Evolutionary conservation across 495 filamentous ascomycete genomes (phyloP), one percentile per base, ranked within the genome.

Genomic region (Lasiosphaeria ovina): DNA sequence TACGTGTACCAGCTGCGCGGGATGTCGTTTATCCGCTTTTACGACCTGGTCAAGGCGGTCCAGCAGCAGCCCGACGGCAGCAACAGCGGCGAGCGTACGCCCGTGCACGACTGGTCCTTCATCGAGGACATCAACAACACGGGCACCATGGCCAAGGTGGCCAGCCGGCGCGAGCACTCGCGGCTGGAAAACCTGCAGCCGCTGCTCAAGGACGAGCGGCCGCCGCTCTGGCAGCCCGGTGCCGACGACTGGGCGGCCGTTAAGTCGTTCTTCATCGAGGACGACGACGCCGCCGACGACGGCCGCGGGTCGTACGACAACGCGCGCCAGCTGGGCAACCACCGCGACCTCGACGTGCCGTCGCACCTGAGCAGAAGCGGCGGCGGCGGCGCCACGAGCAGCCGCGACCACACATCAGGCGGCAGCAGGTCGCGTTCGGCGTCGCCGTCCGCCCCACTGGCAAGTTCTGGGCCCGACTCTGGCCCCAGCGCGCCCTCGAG

Each of bases 1-100:
- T 74, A 63, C 32, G 52, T 80, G 14, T 68, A 67, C 40, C 48
- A 67, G 17, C 70, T 79, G 0, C 74, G 77, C 3, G 76, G 76
- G 1, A 62, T 80, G 57, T 56, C 61, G 0, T 70, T 60, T 60
- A 58, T 78, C 2, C 65, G 66, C 0, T 76, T 74, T 35, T 73
- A 74, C 31, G 76, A 78, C 35, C 49, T 65, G 0, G 31, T 69
- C 35, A 59, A 62, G 24, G 54, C 62, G 0, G 6, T 49, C 0
- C 8, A 54, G 0, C 12, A 49, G 1, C 24, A 24, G 24, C 24
- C 24, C 24, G 2, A 2, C 24, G 24, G 24, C 24, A 24, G 24
- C 24, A 48, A 61, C 3, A 51, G 38, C 0, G 47, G 51, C 17
- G 52, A 33, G 9, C 57, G 68, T 1, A 51, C 51, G 6, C 0